Conservation (phyloP, 2,329 filamentous ascomycete species). For the Fusarium graminum region DNA sequence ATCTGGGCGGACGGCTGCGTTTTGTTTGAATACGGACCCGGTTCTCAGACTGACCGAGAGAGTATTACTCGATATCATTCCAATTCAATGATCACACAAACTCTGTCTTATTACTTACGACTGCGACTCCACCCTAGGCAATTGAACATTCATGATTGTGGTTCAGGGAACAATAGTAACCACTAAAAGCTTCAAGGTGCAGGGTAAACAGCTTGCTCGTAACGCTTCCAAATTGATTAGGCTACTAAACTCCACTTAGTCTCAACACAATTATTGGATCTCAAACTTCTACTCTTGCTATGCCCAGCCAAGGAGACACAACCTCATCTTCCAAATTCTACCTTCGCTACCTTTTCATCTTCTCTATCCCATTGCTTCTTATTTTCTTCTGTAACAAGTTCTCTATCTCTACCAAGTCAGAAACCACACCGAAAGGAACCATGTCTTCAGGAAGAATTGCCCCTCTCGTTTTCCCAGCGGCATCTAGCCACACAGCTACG, state of each 20-base stretch:
- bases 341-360: constrained; percentile 30
- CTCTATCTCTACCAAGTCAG: background rate
- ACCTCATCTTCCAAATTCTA: constrained; percentile 9
- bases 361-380: constrained; percentile 20
- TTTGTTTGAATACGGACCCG: too few species aligned
- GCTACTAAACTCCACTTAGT: constrained; percentile 33
- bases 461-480: constrained; percentile 80
- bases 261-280: constrained; percentile 28
- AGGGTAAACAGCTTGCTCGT: constrained; percentile 12
- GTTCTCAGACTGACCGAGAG: too few species aligned
- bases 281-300: constrained; percentile 24
- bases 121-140: too few species aligned
- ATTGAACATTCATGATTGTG: background rate
- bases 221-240: background rate
- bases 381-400: constrained; percentile 16
- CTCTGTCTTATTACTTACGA: too few species aligned
- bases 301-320: constrained; percentile 27
- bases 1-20: too few species aligned
- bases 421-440: constrained; percentile 3
- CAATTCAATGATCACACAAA: too few species aligned
- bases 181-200: background rate
- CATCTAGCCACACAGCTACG: constrained; percentile 89
- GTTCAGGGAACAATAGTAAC: background rate
- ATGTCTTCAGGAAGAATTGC: constrained; percentile 49
- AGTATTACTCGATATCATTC: too few species aligned